Evolutionary conservation across 2,329 filamentous ascomycete species (phyloP).

Genomic region (Aspergillus caelatus): DNA sequence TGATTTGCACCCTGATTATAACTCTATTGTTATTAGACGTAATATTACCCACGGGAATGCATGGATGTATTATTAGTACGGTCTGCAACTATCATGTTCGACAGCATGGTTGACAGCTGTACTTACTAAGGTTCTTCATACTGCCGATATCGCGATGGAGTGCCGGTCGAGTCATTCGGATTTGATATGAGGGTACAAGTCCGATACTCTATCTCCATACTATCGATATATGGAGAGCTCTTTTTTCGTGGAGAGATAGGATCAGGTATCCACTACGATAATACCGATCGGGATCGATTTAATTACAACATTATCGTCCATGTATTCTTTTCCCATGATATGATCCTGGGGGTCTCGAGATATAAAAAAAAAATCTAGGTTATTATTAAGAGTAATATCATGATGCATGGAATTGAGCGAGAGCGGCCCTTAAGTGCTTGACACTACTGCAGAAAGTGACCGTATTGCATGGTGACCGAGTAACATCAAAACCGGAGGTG

Average conservation of each 20-base stretch:
- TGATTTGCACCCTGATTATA: not conserved
- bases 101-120: slow-evolving; percentile 4
- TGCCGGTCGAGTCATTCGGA: not conserved
- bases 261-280: not conserved
- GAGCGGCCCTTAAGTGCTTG: not conserved
- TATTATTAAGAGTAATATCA: not conserved
- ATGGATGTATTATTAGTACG: not conserved
- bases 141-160: not conserved
- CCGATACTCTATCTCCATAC: not conserved
- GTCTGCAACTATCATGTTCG: not conserved
- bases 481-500: not conserved
- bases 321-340: not conserved
- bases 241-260: not conserved
- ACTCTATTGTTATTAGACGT: not conserved
- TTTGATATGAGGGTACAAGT: not conserved
- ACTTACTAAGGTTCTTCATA: not conserved
- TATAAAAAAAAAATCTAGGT: not conserved
- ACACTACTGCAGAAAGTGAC: not conserved
- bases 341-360: not conserved
- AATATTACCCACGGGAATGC: not conserved
- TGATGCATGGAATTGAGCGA: not conserved
- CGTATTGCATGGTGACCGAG: not conserved
- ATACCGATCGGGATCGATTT: not conserved
- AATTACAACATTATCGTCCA: not conserved
- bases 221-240: not conserved